Evolutionary conservation across 1,139 yeast genomes (phyloP), one percentile per base, ranked within the genome.

Genomic region (Meyerozyma guilliermondii): DNA sequence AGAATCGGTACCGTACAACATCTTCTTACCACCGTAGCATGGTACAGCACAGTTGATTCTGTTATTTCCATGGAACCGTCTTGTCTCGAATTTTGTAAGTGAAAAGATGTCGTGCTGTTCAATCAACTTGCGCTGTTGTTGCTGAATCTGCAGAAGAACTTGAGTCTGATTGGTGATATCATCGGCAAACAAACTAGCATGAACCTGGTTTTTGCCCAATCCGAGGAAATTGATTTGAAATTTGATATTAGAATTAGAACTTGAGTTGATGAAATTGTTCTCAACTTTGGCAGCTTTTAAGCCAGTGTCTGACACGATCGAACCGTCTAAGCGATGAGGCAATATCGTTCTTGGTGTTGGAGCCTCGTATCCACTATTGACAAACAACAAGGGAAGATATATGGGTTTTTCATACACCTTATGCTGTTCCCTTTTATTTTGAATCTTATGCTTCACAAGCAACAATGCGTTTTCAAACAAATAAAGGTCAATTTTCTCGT

Each of bases 341-440:
- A 77, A 57, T 8, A 76, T 66, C 38, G 79, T 73, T 52, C 80
- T 72, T 47, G 80, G 61, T 3, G 80, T 72, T 8, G 92, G 91
- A 49, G 83, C 77, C 47, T 87, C 96, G 56, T 84, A 91, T 2
- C 86, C 82, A 46, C 89, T 78, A 36, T 89, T 80, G 14, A 83
- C 79, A 55, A 82, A 85, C 46, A 94, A 68, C 44, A 92, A 69
- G 33, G 95, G 96, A 43, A 92, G 70, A 38, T 95, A 96, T 40
- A 94, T 87, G 7, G 98, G 98, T 60, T 89, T 79, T 55, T 94
- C 94, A 62, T 84, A 87, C 13, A 92, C 97, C 58, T 89, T 87
- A 55, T 86, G 85, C 49, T 86, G 95, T 54, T 92, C 98, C 53
- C 96, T 78, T 60, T 92, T 91, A 59, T 88, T 89, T 47, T 87